Evolutionary conservation across 306 rosid genomes (phyloP), one percentile per base, ranked within the genome.

Genomic region (Trichosanthes cucumerina): DNA sequence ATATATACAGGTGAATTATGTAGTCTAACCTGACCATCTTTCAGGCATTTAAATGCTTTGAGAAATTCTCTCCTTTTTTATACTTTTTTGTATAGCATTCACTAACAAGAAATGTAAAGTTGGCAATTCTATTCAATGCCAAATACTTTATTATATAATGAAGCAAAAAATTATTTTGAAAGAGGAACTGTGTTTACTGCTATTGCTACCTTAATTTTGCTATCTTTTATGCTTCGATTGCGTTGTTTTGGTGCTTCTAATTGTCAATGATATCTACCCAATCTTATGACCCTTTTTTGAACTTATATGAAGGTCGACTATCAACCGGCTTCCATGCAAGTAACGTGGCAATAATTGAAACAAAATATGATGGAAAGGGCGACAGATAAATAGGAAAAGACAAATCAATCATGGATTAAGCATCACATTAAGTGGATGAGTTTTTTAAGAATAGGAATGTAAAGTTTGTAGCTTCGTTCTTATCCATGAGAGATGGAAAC

Each of bases 1-100:
- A 68, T 58, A 65, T 53, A 75, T 74, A 78, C 58, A 72, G 38
- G 77, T 53, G 71, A 14, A 52, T 44, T 46, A 46, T 24, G 39
- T 41, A 34, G 31, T 26, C 79, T 76, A 76, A 49, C 77, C 77
- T 73, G 53, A 41, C 21, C 21, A 49, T 73, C 77, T 69, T 11
- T 26, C 77, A 46, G 60, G 77, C 59, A 47, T 71, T 44, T 44
- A 28, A 28, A 28, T 73, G 77, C 59, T 47, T 31, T 14, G 23
- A 65, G 72, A 73, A 1, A 19, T 66, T 39, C 39, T 39, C 0
- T 24, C 16, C 18, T 5, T 8, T 71, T 46, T 53, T 19, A 6
- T 54, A 7, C 19, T 19, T 53, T 43, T 23, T 46, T 23, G 59
- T 72, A 72, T 16, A 72, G 41, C 76, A 44, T 41, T 49, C 77